Base-by-base conservation (phyloP, 163 green algal species). In the Dunaliella salina region DNA sequence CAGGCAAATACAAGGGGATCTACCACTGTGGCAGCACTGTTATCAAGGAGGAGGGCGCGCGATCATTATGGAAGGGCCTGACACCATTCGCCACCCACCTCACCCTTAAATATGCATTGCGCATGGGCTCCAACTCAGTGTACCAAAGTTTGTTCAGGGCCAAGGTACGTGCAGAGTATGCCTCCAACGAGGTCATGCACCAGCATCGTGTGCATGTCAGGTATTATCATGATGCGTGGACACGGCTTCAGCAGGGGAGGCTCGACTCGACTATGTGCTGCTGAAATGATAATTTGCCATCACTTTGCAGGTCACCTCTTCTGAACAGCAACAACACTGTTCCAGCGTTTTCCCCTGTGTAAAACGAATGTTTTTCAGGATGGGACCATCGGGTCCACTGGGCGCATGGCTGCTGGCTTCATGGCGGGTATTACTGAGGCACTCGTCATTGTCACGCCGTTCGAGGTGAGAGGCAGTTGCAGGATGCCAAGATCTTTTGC, bases 91-190 rank as follows among this genome's bases (percentile, higher is more conserved):
- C 97, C 15, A 96, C 94, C 32, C 96, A 99, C 88, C 91, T 99
- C 11, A 98, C 95, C 11, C 93, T 98, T 50, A 99, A 99, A 89
- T 99, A 99, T 85, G 95, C 95, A n/a, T 88, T 99, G 86, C 93
- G 96, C 63, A 98, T 99, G 94, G 95, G 95, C 29, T 96, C 92
- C 57, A 99, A 99, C 88, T 94, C 94, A 20, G 88, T 97, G 34
- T 99, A 98, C 90, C 94, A 97, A 83, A 91, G 90, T 85, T 63
- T 96, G 67, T 89, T 98, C 46, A 91, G 96, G 3, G 93, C 95
- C 83, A 86, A 94, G 72, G 83, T 86, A 40, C 0, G 83, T n/a
- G 40, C 40, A 50, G 40, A 50, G 40, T 50, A 8, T 8, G 40
- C 40, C 40, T 50, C 8, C 8, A 8, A 50, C 8, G 40, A 8